Evolutionary conservation across 148 eudicot species (phyloP).

Genomic region (Amaranthus palmeri): DNA sequence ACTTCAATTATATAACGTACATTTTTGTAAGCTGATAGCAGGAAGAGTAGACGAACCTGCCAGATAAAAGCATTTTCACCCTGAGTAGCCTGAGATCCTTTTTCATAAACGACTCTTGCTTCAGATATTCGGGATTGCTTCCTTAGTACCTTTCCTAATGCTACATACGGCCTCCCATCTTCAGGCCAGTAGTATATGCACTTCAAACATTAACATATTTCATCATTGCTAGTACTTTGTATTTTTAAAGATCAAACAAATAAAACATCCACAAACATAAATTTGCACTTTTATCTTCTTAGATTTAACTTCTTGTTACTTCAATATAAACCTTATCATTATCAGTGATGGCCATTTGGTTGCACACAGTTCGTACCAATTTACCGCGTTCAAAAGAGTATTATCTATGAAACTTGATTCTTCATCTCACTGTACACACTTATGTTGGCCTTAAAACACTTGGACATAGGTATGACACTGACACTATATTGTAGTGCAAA

Average conservation of each 20-base stretch:
- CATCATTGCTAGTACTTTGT: not conserved
- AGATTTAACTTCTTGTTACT: too few species aligned
- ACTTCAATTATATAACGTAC: too few species aligned
- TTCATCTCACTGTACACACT: too few species aligned
- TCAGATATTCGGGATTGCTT: conserved; percentile 69
- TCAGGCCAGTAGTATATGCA: conserved; percentile 93
- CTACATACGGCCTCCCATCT: conserved; percentile 91
- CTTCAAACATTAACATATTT: conserved; percentile 23
- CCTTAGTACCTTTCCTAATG: conserved; percentile 69
- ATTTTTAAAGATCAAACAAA: not conserved
- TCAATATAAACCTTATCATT: too few species aligned
- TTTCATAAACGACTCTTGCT: conserved; percentile 86
- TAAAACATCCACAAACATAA: not conserved
- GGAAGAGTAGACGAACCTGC: conserved; percentile 54
- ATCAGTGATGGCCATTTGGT: too few species aligned
- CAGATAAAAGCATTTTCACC: conserved; percentile 94
- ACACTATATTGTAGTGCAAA: too few species aligned
- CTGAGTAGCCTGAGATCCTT: conserved; percentile 94
- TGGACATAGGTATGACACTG: too few species aligned
- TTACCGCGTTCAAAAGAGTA: too few species aligned
- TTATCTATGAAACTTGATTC: too few species aligned
- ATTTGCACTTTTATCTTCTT: not conserved
- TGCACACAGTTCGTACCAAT: too few species aligned
- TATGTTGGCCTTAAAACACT: too few species aligned
- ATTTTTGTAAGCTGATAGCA: not conserved